Percentiles rank a stretch among this genome's conserved stretches.
These are phyloP conservation scores for Oryza glaberrima DNA, from an alignment of 176 grass and related monocot species.

Conservation along the genomic window DNA sequence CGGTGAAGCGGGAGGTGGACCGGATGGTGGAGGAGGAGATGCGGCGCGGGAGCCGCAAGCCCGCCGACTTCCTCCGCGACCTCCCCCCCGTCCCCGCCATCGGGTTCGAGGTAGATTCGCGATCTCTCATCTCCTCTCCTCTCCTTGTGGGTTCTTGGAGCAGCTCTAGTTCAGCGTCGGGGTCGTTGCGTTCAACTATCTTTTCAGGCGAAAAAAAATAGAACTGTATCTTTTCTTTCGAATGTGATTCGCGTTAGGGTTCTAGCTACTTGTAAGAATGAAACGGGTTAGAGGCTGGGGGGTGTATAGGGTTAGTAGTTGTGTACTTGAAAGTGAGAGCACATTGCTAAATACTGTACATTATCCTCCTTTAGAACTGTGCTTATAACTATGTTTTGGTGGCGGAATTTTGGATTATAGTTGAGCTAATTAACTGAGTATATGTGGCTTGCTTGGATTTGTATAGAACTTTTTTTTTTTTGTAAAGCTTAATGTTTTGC, in stretches of 20 bases:
- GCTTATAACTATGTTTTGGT: not conserved
- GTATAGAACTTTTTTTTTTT: not conserved
- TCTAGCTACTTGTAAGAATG: not conserved
- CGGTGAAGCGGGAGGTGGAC: conserved; percentile 88
- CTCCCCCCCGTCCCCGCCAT: conserved; percentile 66
- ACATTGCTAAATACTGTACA: not conserved
- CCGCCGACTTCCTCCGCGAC: conserved; percentile 90
- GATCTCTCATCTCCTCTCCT: not conserved
- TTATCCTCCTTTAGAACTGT: not conserved
- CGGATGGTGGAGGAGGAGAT: conserved; percentile 94
- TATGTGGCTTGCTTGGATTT: not conserved
- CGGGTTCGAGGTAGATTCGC: conserved; percentile 62
- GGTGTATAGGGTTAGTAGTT: conserved; percentile 26
- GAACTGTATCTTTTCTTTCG: not conserved
- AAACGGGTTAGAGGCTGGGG: not conserved
- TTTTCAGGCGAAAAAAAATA: not conserved
- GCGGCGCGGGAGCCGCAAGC: conserved; percentile 71
- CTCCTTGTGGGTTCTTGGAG: not conserved
- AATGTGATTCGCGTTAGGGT: not conserved
- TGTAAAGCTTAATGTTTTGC: too few species aligned
- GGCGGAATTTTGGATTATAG: not conserved
- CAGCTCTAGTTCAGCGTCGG: not conserved
- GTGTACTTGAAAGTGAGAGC: not conserved
- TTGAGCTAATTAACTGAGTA: too few species aligned
- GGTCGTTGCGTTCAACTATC: not conserved